Conservation (phyloP, 805 yeast genomes). For the Ogataea nitratoaversa region DNA sequence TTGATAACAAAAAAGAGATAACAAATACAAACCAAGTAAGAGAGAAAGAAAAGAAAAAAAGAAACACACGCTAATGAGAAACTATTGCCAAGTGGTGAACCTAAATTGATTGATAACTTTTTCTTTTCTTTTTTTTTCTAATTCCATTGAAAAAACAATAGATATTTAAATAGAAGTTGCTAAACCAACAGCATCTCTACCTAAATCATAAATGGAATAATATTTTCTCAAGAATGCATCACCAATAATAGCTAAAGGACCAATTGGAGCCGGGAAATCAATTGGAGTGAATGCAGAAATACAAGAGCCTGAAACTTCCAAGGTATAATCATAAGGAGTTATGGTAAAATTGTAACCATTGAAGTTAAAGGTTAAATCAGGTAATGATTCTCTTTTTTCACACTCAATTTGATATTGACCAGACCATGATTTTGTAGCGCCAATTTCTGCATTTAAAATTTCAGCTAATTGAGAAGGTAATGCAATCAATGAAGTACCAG, state of each 20-base stretch:
- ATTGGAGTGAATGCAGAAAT: conserved; percentile 94
- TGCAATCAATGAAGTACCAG: conserved; percentile 95
- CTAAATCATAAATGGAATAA: conserved; percentile 91
- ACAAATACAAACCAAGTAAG: too few species aligned
- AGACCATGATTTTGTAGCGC: conserved; percentile 95
- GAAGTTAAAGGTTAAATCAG: conserved; percentile 87
- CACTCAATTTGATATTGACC: conserved; percentile 96
- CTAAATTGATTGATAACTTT: too few species aligned
- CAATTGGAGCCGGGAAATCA: conserved; percentile 97
- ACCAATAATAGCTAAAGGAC: conserved; percentile 94
- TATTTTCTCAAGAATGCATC: conserved; percentile 95
- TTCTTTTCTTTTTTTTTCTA: too few species aligned
- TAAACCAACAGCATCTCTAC: conserved; percentile 89
- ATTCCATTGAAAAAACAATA: too few species aligned
- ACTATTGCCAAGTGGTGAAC: too few species aligned
- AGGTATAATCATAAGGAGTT: conserved; percentile 83
- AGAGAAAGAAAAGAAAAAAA: too few species aligned
- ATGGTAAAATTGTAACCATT: conserved; percentile 90
- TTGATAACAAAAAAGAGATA: too few species aligned
- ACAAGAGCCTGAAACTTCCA: conserved; percentile 93
- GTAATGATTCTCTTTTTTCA: conserved; percentile 74
- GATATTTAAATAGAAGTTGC: conserved; percentile 69
- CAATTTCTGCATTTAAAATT: conserved; percentile 90
- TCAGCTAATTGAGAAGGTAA: conserved; percentile 95
- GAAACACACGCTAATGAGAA: too few species aligned